Evolutionary conservation across 2,329 filamentous ascomycete genomes (phyloP).

Genomic region (Dryadomyces quercus-mongolicae): DNA sequence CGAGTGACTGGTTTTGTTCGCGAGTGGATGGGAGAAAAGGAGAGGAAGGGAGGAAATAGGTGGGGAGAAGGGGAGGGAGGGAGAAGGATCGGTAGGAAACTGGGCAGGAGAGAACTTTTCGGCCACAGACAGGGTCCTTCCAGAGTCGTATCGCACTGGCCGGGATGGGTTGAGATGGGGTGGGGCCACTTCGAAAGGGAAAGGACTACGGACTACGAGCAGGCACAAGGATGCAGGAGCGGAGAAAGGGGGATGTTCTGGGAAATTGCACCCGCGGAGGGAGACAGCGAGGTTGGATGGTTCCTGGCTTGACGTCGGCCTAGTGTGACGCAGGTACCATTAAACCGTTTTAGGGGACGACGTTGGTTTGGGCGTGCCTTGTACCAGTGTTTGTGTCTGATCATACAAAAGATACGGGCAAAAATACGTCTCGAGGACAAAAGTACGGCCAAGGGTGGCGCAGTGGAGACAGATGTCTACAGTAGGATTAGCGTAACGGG

Average conservation of each 20-base stretch:
- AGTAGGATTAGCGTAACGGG: background rate
- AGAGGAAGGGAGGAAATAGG: background rate
- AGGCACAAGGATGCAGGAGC: background rate
- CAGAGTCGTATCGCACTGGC: background rate
- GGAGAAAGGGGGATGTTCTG: background rate
- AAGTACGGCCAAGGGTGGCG: background rate
- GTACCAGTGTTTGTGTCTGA: too few relatives aligned
- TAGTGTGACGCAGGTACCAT: background rate
- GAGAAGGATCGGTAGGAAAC: constrained; percentile 2
- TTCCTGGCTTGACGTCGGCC: background rate
- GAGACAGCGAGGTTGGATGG: background rate
- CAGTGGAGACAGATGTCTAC: background rate
- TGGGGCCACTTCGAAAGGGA: background rate
- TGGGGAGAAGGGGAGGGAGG: background rate
- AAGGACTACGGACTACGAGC: background rate
- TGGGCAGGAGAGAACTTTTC: constrained; percentile 3
- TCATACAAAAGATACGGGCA: background rate
- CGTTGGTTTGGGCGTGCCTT: background rate
- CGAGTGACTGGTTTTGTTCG: constrained; percentile 1
- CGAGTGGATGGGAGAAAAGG: background rate
- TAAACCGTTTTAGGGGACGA: too few relatives aligned
- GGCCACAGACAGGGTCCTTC: background rate
- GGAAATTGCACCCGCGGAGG: constrained; percentile 7
- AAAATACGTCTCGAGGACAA: too few relatives aligned
- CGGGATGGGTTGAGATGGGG: background rate